These are phyloP conservation scores for Tilletia setariae DNA, from an alignment of 1,284 basidiomycete species.

Conservation along the genomic window DNA sequence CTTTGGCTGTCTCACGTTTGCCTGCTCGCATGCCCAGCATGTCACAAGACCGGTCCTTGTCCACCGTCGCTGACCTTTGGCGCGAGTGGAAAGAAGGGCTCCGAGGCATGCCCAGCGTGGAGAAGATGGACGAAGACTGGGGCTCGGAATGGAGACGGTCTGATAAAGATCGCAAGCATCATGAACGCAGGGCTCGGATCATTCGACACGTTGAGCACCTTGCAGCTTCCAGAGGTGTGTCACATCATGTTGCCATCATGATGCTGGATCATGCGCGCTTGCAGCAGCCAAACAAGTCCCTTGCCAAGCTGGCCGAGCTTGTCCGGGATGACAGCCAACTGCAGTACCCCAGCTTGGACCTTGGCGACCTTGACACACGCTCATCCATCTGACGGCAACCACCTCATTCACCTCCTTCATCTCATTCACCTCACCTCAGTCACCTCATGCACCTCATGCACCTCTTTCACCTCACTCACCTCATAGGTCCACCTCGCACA, in stretches of 20 bases:
- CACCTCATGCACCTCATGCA: too few species aligned
- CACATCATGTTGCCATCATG: background rate
- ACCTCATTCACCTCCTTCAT: too few species aligned
- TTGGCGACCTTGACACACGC: background rate
- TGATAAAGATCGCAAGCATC: background rate
- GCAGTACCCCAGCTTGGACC: background rate
- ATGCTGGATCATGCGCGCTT: background rate
- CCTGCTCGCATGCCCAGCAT: background rate
- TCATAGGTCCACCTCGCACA: too few species aligned
- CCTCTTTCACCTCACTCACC: too few species aligned
- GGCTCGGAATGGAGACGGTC: background rate
- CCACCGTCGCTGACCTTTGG: background rate
- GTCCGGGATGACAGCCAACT: background rate
- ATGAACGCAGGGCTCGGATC: background rate
- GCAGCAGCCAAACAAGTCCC: constrained; percentile 1
- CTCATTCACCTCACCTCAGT: too few species aligned
- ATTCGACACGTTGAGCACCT: background rate
- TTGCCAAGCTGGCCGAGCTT: background rate
- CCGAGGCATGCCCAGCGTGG: background rate
- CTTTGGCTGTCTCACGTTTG: too few species aligned
- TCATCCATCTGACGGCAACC: too few species aligned
- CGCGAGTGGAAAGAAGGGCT: background rate
- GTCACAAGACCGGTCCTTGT: background rate
- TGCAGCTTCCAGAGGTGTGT: background rate
- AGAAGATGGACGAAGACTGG: background rate